Percentiles rank a stretch among this genome's conserved stretches.
These are phyloP conservation scores for Ulvella scutata DNA, from an alignment of 139 green algal species.

Conservation along the genomic window DNA sequence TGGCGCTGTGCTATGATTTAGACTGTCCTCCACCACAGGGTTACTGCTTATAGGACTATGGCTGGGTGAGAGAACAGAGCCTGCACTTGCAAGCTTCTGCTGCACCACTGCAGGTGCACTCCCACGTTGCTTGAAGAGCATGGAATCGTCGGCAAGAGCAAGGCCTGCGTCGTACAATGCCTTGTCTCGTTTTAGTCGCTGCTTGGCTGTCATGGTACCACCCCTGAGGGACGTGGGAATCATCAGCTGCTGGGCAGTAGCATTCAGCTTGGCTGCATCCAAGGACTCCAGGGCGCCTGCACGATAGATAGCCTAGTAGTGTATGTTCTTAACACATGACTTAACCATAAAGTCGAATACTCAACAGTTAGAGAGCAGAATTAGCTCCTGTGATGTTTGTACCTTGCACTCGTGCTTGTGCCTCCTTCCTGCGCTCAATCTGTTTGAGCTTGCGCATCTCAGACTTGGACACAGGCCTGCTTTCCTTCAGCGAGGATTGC, in stretches of 20 bases:
- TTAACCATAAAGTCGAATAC: conserved; percentile 12
- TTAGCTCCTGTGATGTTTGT: not conserved
- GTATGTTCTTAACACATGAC: not conserved
- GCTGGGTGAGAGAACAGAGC: too few species aligned
- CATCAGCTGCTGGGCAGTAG: not conserved
- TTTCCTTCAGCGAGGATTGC: not conserved
- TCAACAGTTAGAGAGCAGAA: conserved; percentile 4
- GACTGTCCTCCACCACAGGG: too few species aligned
- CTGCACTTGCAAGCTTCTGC: too few species aligned
- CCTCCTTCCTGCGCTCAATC: conserved; percentile 45
- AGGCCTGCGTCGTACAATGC: not conserved
- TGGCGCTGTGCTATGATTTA: too few species aligned
- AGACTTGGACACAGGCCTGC: conserved; percentile 34
- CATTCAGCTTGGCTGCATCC: not conserved
- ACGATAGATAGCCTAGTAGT: not conserved
- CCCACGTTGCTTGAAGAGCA: too few species aligned
- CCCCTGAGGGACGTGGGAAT: not conserved
- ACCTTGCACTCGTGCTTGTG: conserved; percentile 13
- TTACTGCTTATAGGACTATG: too few species aligned
- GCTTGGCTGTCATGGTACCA: not conserved
- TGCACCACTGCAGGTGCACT: too few species aligned
- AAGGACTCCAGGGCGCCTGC: not conserved
- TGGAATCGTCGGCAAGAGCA: not conserved
- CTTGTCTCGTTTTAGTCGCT: not conserved
- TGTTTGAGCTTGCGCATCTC: conserved; percentile 56